Conservation (phyloP, 768 basidiomycete genomes). For the Amanita polypyramis region DNA sequence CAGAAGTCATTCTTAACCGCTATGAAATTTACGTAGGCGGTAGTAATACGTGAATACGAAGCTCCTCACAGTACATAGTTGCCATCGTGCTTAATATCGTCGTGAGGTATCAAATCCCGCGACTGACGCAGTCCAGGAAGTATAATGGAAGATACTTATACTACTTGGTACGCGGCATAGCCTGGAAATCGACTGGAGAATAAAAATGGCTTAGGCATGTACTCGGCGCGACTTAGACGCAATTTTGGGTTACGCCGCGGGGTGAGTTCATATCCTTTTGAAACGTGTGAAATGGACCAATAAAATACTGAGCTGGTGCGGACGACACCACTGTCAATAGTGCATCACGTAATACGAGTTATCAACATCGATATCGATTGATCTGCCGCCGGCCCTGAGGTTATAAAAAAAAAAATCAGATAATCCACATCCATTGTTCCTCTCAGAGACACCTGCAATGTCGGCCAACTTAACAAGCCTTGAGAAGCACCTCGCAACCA, state of each 20-base stretch:
- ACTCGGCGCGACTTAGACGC: background rate
- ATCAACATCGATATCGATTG: constrained; percentile 1
- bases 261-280: background rate
- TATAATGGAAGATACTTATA: background rate
- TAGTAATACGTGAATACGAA: no score
- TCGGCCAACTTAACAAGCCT: constrained; percentile 61
- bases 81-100: no score
- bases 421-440: background rate
- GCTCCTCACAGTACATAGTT: no score
- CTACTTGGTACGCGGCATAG: background rate
- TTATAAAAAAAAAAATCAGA: constrained; percentile 10
- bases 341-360: background rate
- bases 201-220: background rate
- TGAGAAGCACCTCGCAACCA: constrained; percentile 76
- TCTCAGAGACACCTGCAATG: constrained; percentile 31
- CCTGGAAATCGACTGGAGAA: background rate
- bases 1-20: no score
- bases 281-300: no score
- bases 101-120: no score
- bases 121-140: background rate
- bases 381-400: constrained; percentile 16
- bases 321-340: background rate
- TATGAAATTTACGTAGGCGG: no score
- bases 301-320: no score
- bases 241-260: background rate